phyloP scores from a whole-genome alignment of 2,329 filamentous ascomycete species.

The Calonectria pauciramosa region DNA sequence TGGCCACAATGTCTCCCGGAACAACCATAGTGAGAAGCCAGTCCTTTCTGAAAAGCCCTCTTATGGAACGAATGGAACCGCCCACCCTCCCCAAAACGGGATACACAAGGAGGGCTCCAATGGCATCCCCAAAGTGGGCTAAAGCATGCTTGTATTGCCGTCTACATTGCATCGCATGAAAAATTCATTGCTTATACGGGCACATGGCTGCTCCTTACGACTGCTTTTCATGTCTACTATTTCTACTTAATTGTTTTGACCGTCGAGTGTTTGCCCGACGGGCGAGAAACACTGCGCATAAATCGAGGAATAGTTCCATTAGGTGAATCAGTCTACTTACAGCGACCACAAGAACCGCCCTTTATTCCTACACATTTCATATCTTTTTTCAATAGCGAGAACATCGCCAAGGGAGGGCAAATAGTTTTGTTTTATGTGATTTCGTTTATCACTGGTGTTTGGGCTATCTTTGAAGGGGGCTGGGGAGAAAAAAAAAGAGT shows the following conservation, averaged over 20 bases:
- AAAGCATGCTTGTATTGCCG: neutral
- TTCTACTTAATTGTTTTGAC: neutral
- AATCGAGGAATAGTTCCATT: neutral
- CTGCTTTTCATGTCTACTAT: neutral
- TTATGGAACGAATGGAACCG: conserved; percentile 35
- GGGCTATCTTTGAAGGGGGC: conserved; percentile 1
- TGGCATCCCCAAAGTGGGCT: conserved; percentile 35
- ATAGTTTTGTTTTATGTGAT: conserved; percentile 19
- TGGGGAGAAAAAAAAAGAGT: conserved; percentile 21
- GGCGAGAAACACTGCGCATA: no score
- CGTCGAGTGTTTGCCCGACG: neutral
- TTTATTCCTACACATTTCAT: neutral
- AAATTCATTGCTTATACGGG: neutral
- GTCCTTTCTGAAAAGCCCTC: conserved; percentile 33
- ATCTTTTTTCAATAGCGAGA: neutral
- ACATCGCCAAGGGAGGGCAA: neutral
- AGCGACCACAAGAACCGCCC: neutral
- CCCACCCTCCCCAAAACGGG: neutral
- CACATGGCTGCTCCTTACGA: neutral
- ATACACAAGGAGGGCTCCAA: neutral
- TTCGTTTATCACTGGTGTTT: neutral
- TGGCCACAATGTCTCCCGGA: neutral
- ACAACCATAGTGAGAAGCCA: conserved; percentile 30
- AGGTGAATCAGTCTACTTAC: neutral
- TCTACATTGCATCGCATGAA: neutral